Base-by-base conservation (phyloP, 1,284 basidiomycete species). In the Cryptococcus sp. region DNA sequence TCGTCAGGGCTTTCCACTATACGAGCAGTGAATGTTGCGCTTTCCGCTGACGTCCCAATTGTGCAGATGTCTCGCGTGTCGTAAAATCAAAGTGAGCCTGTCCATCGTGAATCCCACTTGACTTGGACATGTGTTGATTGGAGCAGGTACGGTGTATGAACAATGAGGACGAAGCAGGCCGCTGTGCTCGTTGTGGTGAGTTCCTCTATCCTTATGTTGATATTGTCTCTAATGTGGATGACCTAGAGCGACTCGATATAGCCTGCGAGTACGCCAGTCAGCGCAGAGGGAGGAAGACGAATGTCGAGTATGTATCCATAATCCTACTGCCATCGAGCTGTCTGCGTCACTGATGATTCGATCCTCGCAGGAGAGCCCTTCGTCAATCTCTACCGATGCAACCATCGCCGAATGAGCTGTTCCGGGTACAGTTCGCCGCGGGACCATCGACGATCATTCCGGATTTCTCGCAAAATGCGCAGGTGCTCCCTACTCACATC, bases 191-290 rank as follows among this genome's bases (percentile, higher is more conserved):
- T 15, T 52, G 50, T 31, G 22, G 50, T 52, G 39, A 42, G 50
- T 52, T 16, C 23, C 5, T 19, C 17, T 25, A 23, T 15, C 13
- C 6, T 4, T 41, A 27, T 25, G 23, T n/a, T 41, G 22, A 16
- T 22, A 11, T 41, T 6, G 40, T 22, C 39, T 45, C 31, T 35
- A 35, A 35, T 13, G 31, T 35, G 8, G 13, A 45, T 5, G 3
- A 1, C 42, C 3, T 19, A 52, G 50, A 41, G 6, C 19, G 40
- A 23, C 50, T 52, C 50, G 50, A 39, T 8, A 20, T 52, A 22
- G 16, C 38, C 8, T 52, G 50, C 39, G 50, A 41, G 20, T 52
- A 52, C 40, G 20, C 50, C 40, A 40, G 50, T 19, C 31, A 52
- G 40, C 35, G 40, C 13, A 15, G 38, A 22, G 22, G 50, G 22